Conservation (phyloP, 768 basidiomycete species). For the Atractiella rhizophila region DNA sequence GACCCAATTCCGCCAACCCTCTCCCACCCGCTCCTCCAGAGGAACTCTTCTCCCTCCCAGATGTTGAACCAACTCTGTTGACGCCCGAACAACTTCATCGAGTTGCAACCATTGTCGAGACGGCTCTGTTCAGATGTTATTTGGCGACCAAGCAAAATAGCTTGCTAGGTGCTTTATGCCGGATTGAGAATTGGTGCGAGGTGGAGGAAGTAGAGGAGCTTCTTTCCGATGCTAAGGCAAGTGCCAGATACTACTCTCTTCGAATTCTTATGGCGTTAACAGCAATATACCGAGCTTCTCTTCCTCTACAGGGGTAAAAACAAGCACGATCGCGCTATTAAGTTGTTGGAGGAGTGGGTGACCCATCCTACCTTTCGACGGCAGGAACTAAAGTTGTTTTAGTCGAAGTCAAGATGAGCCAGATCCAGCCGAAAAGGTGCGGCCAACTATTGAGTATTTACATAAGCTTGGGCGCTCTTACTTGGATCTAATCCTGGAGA, state of each 20-base stretch:
- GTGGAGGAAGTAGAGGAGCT: slow-evolving; percentile 79
- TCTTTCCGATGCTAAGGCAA: slow-evolving; percentile 48
- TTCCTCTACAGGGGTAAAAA: slow-evolving; percentile 81
- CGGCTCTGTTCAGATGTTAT: slow-evolving; percentile 80
- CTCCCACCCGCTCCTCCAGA: slow-evolving; percentile 43
- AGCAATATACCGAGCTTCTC: slow-evolving; percentile 80
- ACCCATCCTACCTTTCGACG: neutral
- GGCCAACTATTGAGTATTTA: slow-evolving; percentile 63
- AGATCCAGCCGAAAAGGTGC: slow-evolving; percentile 51
- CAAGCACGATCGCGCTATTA: slow-evolving; percentile 74
- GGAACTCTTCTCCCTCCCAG: slow-evolving; percentile 55
- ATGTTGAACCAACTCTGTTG: slow-evolving; percentile 41
- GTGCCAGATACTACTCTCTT: slow-evolving; percentile 10
- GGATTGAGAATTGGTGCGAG: slow-evolving; percentile 90
- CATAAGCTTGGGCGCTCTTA: slow-evolving; percentile 70
- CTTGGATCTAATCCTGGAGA: slow-evolving; percentile 51
- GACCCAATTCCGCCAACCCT: slow-evolving; percentile 40
- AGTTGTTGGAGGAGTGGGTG: slow-evolving; percentile 56
- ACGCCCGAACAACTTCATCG: slow-evolving; percentile 62
- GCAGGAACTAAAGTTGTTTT: neutral
- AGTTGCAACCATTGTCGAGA: slow-evolving; percentile 81
- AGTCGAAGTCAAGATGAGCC: slow-evolving; percentile 43
- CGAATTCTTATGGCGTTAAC: slow-evolving; percentile 23
- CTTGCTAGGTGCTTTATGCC: slow-evolving; percentile 60
- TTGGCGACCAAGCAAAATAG: slow-evolving; percentile 57